A percentile compares a stretch with the other conserved stretches of the same genome.
phyloP scores from a whole-genome alignment of 2,329 filamentous ascomycete genomes.

The Aspergillus fijiensis region DNA sequence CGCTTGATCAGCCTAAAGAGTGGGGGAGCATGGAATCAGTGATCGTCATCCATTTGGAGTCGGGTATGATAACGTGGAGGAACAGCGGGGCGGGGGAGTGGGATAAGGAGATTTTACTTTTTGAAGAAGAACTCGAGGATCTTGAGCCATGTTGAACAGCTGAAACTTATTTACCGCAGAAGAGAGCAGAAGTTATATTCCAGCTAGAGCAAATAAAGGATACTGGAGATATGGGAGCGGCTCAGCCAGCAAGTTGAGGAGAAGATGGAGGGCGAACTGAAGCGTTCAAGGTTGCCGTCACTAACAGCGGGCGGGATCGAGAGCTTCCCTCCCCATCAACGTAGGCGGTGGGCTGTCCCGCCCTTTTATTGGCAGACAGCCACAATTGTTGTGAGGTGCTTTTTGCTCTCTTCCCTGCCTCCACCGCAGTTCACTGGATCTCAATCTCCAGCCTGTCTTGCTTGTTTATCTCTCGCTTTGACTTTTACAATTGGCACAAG shows the following conservation, averaged over 20 bases:
- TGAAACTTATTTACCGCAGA: background rate
- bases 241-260: constrained; percentile 1
- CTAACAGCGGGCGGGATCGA: background rate
- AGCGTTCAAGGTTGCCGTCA: background rate
- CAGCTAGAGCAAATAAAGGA: background rate
- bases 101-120: constrained; percentile 56
- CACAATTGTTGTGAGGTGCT: background rate
- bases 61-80: constrained; percentile 1
- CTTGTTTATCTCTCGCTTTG: background rate
- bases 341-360: constrained; percentile 22
- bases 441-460: background rate
- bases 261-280: constrained; percentile 4
- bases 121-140: constrained; percentile 74
- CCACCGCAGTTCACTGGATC: background rate
- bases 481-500: constrained; percentile 7
- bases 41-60: constrained; percentile 27
- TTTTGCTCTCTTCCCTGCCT: background rate
- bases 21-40: constrained; percentile 25
- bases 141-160: constrained; percentile 64
- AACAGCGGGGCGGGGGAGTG: constrained; percentile 12
- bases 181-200: background rate
- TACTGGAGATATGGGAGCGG: background rate
- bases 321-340: constrained; percentile 14
- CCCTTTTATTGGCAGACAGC: constrained; percentile 3
- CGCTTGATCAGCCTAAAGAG: constrained; percentile 77